phyloP scores from a whole-genome alignment of 2,329 filamentous ascomycete species.

The Paramyrothecium roridum region DNA sequence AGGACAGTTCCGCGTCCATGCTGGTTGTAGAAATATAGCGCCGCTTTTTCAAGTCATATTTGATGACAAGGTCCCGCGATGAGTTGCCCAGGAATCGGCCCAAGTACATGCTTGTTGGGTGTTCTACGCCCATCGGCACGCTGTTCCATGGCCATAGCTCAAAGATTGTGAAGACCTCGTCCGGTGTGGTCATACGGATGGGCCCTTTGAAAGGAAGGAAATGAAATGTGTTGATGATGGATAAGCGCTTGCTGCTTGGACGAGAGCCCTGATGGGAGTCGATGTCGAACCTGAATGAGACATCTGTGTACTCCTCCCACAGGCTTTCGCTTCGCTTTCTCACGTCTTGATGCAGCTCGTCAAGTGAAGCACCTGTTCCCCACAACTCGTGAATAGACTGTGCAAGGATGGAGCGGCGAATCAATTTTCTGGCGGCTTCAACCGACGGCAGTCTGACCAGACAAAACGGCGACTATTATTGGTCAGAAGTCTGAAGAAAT shows the following conservation, averaged over 20 bases:
- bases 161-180: slow-evolving; percentile 74
- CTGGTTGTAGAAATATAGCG: slow-evolving; percentile 93
- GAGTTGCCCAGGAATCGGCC: slow-evolving; percentile 68
- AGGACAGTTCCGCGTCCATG: slow-evolving; percentile 92
- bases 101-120: slow-evolving; percentile 63
- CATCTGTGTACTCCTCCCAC: slow-evolving; percentile 63
- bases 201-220: slow-evolving; percentile 77
- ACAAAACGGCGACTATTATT: slow-evolving; percentile 76
- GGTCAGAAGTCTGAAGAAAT: slow-evolving; percentile 7
- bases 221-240: slow-evolving; percentile 76
- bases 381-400: slow-evolving; percentile 88
- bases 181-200: slow-evolving; percentile 71
- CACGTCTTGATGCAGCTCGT: slow-evolving; percentile 66
- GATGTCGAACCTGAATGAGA: slow-evolving; percentile 79
- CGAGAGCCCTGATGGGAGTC: slow-evolving; percentile 80
- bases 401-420: slow-evolving; percentile 75
- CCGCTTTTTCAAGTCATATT: slow-evolving; percentile 88
- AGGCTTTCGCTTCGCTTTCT: slow-evolving; percentile 53
- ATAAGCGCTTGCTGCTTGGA: slow-evolving; percentile 57
- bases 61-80: slow-evolving; percentile 63
- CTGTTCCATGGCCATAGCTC: slow-evolving; percentile 71
- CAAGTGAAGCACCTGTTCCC: slow-evolving; percentile 68
- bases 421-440: slow-evolving; percentile 61
- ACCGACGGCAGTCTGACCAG: slow-evolving; percentile 67
- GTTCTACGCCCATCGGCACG: slow-evolving; percentile 41